Conservation (phyloP, 1,284 basidiomycete genomes). For the Sutorius eximius region DNA sequence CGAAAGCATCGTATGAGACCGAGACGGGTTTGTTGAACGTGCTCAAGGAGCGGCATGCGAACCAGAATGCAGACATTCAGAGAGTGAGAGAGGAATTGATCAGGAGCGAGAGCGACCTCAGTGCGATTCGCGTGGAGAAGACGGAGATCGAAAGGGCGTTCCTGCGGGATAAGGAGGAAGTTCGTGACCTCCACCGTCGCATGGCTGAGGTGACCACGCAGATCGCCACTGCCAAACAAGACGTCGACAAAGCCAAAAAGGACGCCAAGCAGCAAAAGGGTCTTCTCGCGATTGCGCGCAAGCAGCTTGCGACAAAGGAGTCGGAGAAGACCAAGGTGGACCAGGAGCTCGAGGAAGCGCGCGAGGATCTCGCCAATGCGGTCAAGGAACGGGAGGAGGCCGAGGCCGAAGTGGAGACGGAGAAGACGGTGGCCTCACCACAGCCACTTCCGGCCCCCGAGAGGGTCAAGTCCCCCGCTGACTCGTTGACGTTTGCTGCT, state of each 20-base stretch:
- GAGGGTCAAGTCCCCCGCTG: constrained; percentile 34
- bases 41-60: constrained; percentile 69
- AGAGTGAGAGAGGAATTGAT: constrained; percentile 83
- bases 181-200: constrained; percentile 80
- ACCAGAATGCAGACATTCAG: constrained; percentile 79
- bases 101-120: constrained; percentile 88
- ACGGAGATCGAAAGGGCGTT: constrained; percentile 87
- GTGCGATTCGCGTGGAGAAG: constrained; percentile 87
- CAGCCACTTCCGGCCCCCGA: constrained; percentile 12
- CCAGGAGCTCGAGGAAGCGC: constrained; percentile 70
- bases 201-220: constrained; percentile 82
- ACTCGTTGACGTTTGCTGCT: constrained; percentile 63
- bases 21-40: constrained; percentile 77
- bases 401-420: constrained; percentile 53
- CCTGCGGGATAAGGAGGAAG: constrained; percentile 93
- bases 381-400: constrained; percentile 59
- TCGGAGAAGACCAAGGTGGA: constrained; percentile 69
- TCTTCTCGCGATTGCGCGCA: constrained; percentile 89
- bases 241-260: constrained; percentile 88
- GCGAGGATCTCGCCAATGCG: constrained; percentile 51
- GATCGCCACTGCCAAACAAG: constrained; percentile 68
- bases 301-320: constrained; percentile 89
- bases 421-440: constrained; percentile 26
- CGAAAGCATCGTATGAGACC: constrained; percentile 81
- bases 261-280: constrained; percentile 97